Evolutionary conservation across 2,329 filamentous ascomycete species (phyloP), one percentile per base, ranked within the genome.

Genomic region (Cordyceps fumosorosea): DNA sequence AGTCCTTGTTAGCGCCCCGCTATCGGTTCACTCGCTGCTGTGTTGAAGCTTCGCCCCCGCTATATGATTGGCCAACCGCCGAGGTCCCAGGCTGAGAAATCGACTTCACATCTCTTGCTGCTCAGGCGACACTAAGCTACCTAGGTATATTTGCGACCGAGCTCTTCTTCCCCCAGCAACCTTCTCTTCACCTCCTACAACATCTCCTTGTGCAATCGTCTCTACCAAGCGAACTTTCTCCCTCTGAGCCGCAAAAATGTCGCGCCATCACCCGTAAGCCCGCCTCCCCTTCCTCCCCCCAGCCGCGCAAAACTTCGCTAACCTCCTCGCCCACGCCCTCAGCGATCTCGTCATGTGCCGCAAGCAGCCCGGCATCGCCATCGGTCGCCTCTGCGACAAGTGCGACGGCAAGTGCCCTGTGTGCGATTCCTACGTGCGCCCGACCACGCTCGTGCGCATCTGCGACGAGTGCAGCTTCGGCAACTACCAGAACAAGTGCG

Each of bases 401-500:
- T 99, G 95, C 82, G 95, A 99, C 80, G 95, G 95, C 77, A 99
- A 99, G 81, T 99, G 95, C 73, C 95, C 95, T 67, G 93, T 99
- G 65, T 99, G 95, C 86, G 95, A 99, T 76, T 96, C 91, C 65
- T 99, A 99, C 84, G 95, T 99, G 66, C 93, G 95, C 18, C 95
- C 95, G 14, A 99, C 95, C 32, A 98, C 95, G 10, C 88, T 98
- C 62, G 95, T 96, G 64, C 91, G 93, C 72, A 98, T 99, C 80
- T 99, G 95, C 82, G 95, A 99, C 81, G 95, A 99, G 80, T 99
- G 95, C 83, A 93, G 90, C 74, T 99, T 99, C 76, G 95, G 95
- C 73, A 99, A 99, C 83, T 99, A 97, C 81, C 95, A 98, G 80
- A 99, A 99, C 81, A 99, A 99, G 78, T 99, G 95, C 75, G 92